phyloP scores from a whole-genome alignment of 1,139 yeast species.

The Hyphopichia pseudoburtonii region DNA sequence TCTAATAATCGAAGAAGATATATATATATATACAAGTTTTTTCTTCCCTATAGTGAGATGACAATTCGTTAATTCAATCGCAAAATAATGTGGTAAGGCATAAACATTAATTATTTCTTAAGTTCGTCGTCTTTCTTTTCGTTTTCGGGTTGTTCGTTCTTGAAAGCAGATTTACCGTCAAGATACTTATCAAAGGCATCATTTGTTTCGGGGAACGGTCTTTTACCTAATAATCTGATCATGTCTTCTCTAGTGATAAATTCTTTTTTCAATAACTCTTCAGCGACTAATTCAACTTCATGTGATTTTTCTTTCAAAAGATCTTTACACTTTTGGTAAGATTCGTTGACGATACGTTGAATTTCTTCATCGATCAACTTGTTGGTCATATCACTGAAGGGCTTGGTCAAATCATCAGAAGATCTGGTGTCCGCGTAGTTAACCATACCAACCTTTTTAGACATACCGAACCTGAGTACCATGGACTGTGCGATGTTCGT shows the following conservation, averaged over 20 bases:
- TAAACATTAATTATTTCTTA: not conserved
- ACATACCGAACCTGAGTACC: slow-evolving; percentile 79
- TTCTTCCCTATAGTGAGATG: too few relatives aligned
- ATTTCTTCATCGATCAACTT: slow-evolving; percentile 66
- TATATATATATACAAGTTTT: too few relatives aligned
- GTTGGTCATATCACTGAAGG: slow-evolving; percentile 88
- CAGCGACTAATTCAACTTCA: slow-evolving; percentile 58
- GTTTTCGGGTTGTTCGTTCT: slow-evolving; percentile 26
- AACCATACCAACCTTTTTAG: slow-evolving; percentile 68
- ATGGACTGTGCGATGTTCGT: slow-evolving; percentile 76
- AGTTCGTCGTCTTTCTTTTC: slow-evolving; percentile 12
- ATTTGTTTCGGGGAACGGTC: slow-evolving; percentile 75
- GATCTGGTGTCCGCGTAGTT: slow-evolving; percentile 60
- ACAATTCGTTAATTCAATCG: too few relatives aligned
- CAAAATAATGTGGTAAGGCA: too few relatives aligned
- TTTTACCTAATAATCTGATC: slow-evolving; percentile 69
- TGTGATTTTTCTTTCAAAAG: slow-evolving; percentile 51
- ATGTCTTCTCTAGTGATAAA: slow-evolving; percentile 80
- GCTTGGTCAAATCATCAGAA: slow-evolving; percentile 73
- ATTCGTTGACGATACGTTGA: slow-evolving; percentile 56
- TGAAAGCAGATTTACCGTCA: slow-evolving; percentile 45
- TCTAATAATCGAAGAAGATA: too few relatives aligned
- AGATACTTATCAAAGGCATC: slow-evolving; percentile 81
- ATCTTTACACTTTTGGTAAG: slow-evolving; percentile 51
- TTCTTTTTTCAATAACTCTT: slow-evolving; percentile 65